Percentiles rank a stretch among this genome's conserved stretches.
phyloP scores from a whole-genome alignment of 1,139 yeast genomes.

The Hyphopichia khmerensis region DNA sequence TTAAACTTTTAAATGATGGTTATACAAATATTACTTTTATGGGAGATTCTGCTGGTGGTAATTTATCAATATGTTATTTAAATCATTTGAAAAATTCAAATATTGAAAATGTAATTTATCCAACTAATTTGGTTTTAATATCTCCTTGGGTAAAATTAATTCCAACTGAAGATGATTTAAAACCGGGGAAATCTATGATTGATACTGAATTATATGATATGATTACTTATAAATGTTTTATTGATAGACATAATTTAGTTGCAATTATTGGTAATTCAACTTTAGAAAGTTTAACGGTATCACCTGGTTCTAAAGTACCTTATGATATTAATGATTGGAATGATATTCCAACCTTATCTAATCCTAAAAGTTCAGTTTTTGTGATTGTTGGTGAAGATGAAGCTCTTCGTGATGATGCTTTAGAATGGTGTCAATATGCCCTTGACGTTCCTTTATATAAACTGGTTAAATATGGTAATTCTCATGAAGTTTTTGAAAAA shows the following conservation, averaged over 20 bases:
- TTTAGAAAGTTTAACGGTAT: slow-evolving; percentile 8
- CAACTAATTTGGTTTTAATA: slow-evolving; percentile 31
- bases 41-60: slow-evolving; percentile 48
- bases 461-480: slow-evolving; percentile 22
- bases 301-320: slow-evolving; percentile 16
- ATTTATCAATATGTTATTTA: slow-evolving; percentile 28
- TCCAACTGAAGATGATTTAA: slow-evolving; percentile 12
- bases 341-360: slow-evolving; percentile 29
- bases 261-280: slow-evolving; percentile 12
- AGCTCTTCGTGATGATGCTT: slow-evolving; percentile 40
- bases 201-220: slow-evolving; percentile 35
- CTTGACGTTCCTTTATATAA: slow-evolving; percentile 24
- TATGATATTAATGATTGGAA: slow-evolving; percentile 31
- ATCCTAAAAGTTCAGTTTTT: slow-evolving; percentile 26
- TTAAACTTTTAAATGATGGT: slow-evolving; percentile 26
- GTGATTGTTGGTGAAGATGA: slow-evolving; percentile 45
- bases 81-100: slow-evolving; percentile 28
- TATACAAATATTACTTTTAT: slow-evolving; percentile 30
- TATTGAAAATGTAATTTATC: slow-evolving; percentile 20
- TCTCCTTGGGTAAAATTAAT: slow-evolving; percentile 40
- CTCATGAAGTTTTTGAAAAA: slow-evolving; percentile 20
- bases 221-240: slow-evolving; percentile 17
- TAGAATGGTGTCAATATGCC: slow-evolving; percentile 36
- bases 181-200: slow-evolving; percentile 33
- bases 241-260: slow-evolving; percentile 3